Percentiles rank a stretch among this genome's conserved stretches.
Evolutionary conservation across 2,329 filamentous ascomycete species (phyloP).

Genomic region (Grosmannia clavigera): DNA sequence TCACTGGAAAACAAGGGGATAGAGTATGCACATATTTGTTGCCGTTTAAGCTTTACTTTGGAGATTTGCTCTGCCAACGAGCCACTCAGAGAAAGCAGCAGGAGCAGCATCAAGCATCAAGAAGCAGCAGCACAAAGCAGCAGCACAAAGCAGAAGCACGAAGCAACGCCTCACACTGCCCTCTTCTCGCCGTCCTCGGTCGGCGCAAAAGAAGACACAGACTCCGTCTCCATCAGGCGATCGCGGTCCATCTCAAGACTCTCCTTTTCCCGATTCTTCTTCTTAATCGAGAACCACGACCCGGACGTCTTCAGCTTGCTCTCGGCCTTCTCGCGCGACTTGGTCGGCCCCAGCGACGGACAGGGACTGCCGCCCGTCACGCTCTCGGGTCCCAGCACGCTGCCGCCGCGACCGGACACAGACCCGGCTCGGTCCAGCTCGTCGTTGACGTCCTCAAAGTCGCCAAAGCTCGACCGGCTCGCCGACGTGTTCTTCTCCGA

Average conservation of each 20-base stretch:
- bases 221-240: conserved; percentile 11
- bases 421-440: conserved; percentile 4
- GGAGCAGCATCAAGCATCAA: background rate
- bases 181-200: conserved; percentile 8
- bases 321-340: conserved; percentile 23
- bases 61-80: background rate
- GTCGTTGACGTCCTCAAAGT: conserved; percentile 31
- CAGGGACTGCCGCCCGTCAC: conserved; percentile 39
- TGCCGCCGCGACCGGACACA: background rate
- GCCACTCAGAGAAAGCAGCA: background rate
- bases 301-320: conserved; percentile 30
- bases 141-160: background rate
- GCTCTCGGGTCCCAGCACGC: conserved; percentile 34
- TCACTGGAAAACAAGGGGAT: background rate
- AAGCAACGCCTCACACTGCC: background rate
- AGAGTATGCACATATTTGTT: background rate
- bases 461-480: conserved; percentile 47
- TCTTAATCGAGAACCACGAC: conserved; percentile 48
- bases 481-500: conserved; percentile 44
- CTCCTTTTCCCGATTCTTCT: conserved; percentile 46
- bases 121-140: background rate
- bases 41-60: background rate
- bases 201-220: conserved; percentile 6
- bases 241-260: conserved; percentile 39
- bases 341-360: conserved; percentile 40